Base-by-base conservation (phyloP, 805 yeast species). In the Lipomyces japonicus region DNA sequence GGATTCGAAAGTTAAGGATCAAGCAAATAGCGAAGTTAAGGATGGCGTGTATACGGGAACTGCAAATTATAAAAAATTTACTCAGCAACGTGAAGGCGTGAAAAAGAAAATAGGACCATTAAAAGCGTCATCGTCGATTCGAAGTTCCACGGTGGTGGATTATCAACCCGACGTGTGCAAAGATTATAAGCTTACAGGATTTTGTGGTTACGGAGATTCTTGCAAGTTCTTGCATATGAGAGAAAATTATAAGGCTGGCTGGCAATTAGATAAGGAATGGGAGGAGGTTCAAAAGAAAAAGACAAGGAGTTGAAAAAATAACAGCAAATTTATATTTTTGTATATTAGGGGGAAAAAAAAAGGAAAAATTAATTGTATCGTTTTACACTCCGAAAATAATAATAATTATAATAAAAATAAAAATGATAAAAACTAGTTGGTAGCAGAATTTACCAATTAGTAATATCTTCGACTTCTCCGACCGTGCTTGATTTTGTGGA, bases 141-240 rank as follows among this genome's bases (percentile, higher is more conserved):
- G 79, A 39, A 75, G 82, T 10, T 84, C 89, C 0, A 81, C 86
- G 0, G 71, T 82, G 1, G 75, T 84, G 34, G 98, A 93, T 63
- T 93, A 82, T 63, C 96, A 87, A 64, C 90, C 95, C 1, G 97
- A 93, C 63, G 82, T 93, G 1, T 93, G 98, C 65, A 93, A 91
- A 63, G 97, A 93, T 66, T 93, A 77, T 66, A 77, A 80, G 51
- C 85, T 84, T 59, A 90, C 95, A 0, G 99, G 98, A 0, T 90
- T 81, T 64, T 93, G 98, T 74, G 97, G 97, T 4, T 93, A 84
- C 65, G 99, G 99, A 6, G 98, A 93, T 61, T 84, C 93, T 31
- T 93, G 99, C 71, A 93, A 93, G 69, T 93, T 93, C 66, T 66
- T 91, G 31, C 99, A 93, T 65, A 79, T 86, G 14, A 71, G 99